Evolutionary conservation across 2,329 filamentous ascomycete species (phyloP).

Genomic region (Golovinomyces cichoracearum): DNA sequence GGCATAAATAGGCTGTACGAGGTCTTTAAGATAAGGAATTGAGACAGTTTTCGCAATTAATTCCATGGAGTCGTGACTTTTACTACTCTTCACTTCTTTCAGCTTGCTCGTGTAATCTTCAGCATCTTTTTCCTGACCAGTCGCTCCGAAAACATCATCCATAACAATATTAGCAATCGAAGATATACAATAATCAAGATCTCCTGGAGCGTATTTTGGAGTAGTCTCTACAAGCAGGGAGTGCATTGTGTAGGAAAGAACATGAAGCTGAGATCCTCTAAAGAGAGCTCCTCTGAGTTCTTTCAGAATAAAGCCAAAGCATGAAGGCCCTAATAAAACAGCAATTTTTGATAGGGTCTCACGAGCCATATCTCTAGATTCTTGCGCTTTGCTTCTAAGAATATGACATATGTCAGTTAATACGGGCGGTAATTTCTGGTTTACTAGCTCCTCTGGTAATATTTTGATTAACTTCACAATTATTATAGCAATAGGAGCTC

Average conservation of each 20-base stretch:
- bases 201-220: constrained; percentile 50
- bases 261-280: constrained; percentile 76
- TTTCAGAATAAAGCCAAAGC: constrained; percentile 80
- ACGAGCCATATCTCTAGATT: constrained; percentile 71
- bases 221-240: constrained; percentile 57
- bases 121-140: constrained; percentile 87
- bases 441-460: constrained; percentile 46
- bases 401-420: constrained; percentile 85
- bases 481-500: constrained; percentile 71
- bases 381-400: constrained; percentile 63
- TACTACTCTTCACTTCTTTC: constrained; percentile 95
- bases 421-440: constrained; percentile 51
- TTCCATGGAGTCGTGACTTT: constrained; percentile 95
- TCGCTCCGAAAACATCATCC: constrained; percentile 87
- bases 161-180: constrained; percentile 65
- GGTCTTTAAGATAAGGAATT: constrained; percentile 41
- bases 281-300: constrained; percentile 63
- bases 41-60: constrained; percentile 64
- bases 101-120: constrained; percentile 86
- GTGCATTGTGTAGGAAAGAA: constrained; percentile 84
- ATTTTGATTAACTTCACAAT: constrained; percentile 67
- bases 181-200: constrained; percentile 65
- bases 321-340: constrained; percentile 50
- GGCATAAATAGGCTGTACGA: constrained; percentile 53
- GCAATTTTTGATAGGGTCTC: constrained; percentile 71